Evolutionary conservation across 225 moss, liverwort and hornwort genomes (phyloP).

Genomic region (Pleurozium schreberi): DNA sequence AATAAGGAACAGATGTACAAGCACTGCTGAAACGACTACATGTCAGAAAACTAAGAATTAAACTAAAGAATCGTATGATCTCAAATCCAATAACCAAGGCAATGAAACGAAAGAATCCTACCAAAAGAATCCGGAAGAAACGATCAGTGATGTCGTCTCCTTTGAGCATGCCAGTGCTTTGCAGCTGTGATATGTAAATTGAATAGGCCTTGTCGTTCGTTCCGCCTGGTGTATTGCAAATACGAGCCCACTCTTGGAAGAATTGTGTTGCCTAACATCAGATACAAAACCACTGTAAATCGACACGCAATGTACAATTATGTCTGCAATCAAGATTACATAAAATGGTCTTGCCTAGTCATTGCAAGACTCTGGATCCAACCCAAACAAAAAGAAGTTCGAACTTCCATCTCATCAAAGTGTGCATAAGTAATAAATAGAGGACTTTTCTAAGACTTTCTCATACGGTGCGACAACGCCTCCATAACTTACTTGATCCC

Average conservation of each 20-base stretch:
- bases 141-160: slow-evolving; percentile 88
- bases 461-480: neutral
- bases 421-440: neutral
- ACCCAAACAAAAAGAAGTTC: neutral
- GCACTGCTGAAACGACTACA: neutral
- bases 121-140: slow-evolving; percentile 76
- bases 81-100: neutral
- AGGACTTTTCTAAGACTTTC: neutral
- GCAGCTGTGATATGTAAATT: slow-evolving; percentile 81
- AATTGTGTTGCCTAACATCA: slow-evolving; percentile 46
- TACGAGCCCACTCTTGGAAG: slow-evolving; percentile 88
- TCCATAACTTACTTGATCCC: slow-evolving; percentile 49
- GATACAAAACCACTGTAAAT: neutral
- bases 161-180: slow-evolving; percentile 79
- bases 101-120: neutral
- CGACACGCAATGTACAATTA: neutral
- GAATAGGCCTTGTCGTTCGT: slow-evolving; percentile 77
- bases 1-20: neutral
- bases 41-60: neutral
- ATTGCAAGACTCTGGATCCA: neutral
- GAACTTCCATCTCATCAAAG: neutral
- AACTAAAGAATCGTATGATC: neutral
- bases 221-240: slow-evolving; percentile 69
- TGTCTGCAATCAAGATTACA: neutral
- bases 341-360: neutral